Conservation (phyloP, 2,329 filamentous ascomycete species). For the Cyphellophora attinorum region DNA sequence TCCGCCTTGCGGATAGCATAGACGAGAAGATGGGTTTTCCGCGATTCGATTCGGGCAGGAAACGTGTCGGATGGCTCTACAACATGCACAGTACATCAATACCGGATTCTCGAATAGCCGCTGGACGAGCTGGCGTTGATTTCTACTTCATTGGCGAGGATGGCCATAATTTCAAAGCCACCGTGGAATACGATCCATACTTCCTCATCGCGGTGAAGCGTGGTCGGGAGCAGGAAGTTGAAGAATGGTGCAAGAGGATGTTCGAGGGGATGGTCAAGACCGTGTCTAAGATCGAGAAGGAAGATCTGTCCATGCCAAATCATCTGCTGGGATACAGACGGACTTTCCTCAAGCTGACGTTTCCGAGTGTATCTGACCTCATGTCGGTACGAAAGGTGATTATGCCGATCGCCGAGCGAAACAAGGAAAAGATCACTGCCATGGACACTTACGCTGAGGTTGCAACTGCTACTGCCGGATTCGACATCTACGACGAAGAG, state of each 20-base stretch:
- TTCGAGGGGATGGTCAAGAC: slow-evolving; percentile 75
- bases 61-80: slow-evolving; percentile 82
- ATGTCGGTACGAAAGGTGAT: slow-evolving; percentile 76
- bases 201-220: slow-evolving; percentile 85
- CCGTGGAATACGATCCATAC: slow-evolving; percentile 92
- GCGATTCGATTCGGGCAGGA: slow-evolving; percentile 79
- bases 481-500: slow-evolving; percentile 93
- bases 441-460: slow-evolving; percentile 99
- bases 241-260: slow-evolving; percentile 79
- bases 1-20: slow-evolving; percentile 72
- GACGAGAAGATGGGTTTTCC: slow-evolving; percentile 93
- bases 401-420: slow-evolving; percentile 87
- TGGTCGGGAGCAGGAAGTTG: slow-evolving; percentile 82
- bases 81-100: slow-evolving; percentile 88
- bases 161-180: slow-evolving; percentile 86
- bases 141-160: slow-evolving; percentile 95
- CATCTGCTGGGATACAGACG: slow-evolving; percentile 84
- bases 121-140: slow-evolving; percentile 82
- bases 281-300: slow-evolving; percentile 72
- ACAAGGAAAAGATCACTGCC: slow-evolving; percentile 89
- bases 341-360: slow-evolving; percentile 77
- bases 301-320: slow-evolving; percentile 91
- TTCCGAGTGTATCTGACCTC: slow-evolving; percentile 79
- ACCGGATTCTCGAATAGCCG: slow-evolving; percentile 71
- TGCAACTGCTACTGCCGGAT: slow-evolving; percentile 68